Evolutionary conservation across 2,329 filamentous ascomycete species (phyloP).

Genomic region (Pseudohalonectria lignicola): DNA sequence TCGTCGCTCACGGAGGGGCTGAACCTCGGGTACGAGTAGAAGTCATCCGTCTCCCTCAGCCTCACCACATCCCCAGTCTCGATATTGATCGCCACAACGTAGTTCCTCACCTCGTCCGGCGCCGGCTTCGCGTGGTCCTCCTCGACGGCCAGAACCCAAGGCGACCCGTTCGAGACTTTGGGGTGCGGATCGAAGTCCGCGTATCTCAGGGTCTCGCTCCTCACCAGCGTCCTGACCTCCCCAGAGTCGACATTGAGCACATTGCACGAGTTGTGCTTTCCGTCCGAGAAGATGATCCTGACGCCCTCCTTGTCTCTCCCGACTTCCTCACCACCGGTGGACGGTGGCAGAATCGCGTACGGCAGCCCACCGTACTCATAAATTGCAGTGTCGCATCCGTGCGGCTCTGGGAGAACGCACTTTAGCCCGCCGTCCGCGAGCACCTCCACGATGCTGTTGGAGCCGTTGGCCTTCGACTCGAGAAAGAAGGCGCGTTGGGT

Average conservation of each 20-base stretch:
- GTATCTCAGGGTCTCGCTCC: conserved; percentile 25
- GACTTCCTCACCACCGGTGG: conserved; percentile 29
- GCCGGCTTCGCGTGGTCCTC: conserved; percentile 33
- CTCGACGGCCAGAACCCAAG: conserved; percentile 37
- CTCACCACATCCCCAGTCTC: conserved; percentile 27
- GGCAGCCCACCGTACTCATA: conserved; percentile 43
- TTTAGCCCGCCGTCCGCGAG: conserved; percentile 14
- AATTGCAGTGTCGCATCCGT: conserved; percentile 31
- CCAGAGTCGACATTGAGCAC: conserved; percentile 25
- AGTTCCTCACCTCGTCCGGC: conserved; percentile 21
- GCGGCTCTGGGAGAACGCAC: conserved; percentile 30
- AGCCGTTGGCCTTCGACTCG: conserved; percentile 26
- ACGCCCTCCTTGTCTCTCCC: neutral
- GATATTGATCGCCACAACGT: conserved; percentile 26
- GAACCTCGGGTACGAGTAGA: conserved; percentile 39
- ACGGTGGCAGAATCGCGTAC: conserved; percentile 24
- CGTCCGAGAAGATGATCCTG: conserved; percentile 33
- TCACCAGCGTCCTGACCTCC: conserved; percentile 20
- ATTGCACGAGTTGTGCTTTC: conserved; percentile 27
- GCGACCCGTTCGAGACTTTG: conserved; percentile 6
- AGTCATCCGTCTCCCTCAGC: conserved; percentile 34
- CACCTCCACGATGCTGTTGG: conserved; percentile 31
- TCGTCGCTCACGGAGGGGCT: conserved; percentile 35
- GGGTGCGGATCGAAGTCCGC: conserved; percentile 33
- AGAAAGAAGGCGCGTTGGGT: conserved; percentile 24